phyloP scores from a whole-genome alignment of 352 stramenopile genomes.

The Phytopythium mirpurense region DNA sequence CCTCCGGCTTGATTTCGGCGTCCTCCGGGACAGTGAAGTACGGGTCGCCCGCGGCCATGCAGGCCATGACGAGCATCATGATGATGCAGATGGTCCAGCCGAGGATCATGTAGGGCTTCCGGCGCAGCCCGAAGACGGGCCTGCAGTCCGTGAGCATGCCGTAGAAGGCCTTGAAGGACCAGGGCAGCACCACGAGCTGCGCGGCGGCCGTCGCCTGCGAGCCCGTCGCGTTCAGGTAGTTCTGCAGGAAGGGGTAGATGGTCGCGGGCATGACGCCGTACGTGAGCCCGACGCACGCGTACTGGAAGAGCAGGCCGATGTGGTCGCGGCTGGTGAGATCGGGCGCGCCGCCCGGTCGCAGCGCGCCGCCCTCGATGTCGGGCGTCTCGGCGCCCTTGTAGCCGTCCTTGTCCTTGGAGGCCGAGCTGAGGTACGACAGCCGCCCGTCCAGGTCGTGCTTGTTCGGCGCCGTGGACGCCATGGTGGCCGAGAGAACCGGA shows the following conservation, averaged over 20 bases:
- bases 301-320: too few species aligned
- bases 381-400: conserved; percentile 30
- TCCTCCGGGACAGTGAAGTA: conserved; percentile 19
- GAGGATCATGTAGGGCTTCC: conserved; percentile 18
- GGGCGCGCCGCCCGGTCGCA: conserved; percentile 14
- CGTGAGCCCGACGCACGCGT: conserved; percentile 10
- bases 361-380: conserved; percentile 17
- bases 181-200: conserved; percentile 43
- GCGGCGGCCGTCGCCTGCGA: conserved; percentile 10
- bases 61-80: conserved; percentile 24
- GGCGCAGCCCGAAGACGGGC: conserved; percentile 15
- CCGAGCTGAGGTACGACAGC: conserved; percentile 28
- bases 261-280: conserved; percentile 22
- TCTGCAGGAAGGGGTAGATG: conserved; percentile 26
- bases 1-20: conserved; percentile 14
- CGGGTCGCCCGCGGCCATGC: conserved; percentile 16
- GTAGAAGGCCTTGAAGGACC: conserved; percentile 29
- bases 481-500: not conserved
- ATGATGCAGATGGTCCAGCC: conserved; percentile 26
- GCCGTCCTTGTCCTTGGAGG: conserved; percentile 16
- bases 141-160: conserved; percentile 19
- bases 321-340: conserved; percentile 4
- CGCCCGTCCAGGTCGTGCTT: conserved; percentile 5
- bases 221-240: conserved; percentile 22
- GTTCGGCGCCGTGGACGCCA: conserved; percentile 15